Base-by-base conservation (phyloP, 2,329 filamentous ascomycete species). In the Trichoderma atroviride region DNA sequence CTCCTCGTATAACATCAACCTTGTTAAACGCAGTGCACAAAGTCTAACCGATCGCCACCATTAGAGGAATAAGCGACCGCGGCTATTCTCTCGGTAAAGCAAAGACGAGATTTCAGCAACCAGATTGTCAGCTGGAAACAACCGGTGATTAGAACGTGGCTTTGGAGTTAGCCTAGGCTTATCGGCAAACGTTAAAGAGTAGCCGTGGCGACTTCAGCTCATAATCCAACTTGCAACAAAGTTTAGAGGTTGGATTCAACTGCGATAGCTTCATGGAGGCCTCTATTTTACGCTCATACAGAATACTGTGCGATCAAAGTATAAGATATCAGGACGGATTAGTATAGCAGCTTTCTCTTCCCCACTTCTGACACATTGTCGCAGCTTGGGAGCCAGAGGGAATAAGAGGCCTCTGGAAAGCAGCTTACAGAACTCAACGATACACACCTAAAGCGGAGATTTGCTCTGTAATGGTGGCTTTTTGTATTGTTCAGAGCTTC, bases 11-110 rank as follows among this genome's bases (percentile, higher is more conserved):
- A 37, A 29, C n/a, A 37, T 13, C 24, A 29, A 35, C 27, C 53
- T 52, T 43, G n/a, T 52, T 56, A 40, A 35, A 56, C 50, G 24
- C 50, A 35, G 61, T 35, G 33, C n/a, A 29, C 16, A 14, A 53
- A 63, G 50, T 64, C 11, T 55, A 64, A 64, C 29, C 24, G 11
- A 22, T 24, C 22, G 22, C 19, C n/a, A 43, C 35, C 47, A 24
- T 22, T 22, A 24, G 19, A 22, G 19, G 16, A 37, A 31, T 64
- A 64, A 56, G 61, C 61, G 61, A 64, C 50, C 50, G 61, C 61
- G 61, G 61, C 61, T 64, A 64, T 64, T 43, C n/a, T n/a, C 6
- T 56, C 50, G 61, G 52, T 35, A 24, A 56, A 56, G 52, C 35
- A 24, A 56, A 56, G 50, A 16, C 16, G 33, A 43, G 22, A 16